These are phyloP conservation scores for Creolimax fragrantissima DNA, from an alignment of 78 protist genomes.

Conservation along the genomic window DNA sequence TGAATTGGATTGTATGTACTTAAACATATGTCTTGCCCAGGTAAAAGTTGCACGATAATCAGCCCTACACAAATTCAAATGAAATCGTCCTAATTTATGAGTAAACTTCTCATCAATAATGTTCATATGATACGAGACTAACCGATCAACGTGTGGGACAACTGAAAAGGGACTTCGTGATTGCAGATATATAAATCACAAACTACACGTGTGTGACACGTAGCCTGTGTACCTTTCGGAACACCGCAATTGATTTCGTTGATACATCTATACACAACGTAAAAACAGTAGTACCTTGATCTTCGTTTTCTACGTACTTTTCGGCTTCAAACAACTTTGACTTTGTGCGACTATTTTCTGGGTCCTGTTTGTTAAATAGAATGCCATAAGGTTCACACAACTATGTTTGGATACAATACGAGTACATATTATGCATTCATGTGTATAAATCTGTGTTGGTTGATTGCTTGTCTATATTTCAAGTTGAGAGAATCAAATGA, in stretches of 20 bases:
- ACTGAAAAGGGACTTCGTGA: not conserved
- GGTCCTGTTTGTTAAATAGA: not conserved
- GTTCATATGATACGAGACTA: not conserved
- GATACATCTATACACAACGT: no score
- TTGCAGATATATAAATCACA: not conserved
- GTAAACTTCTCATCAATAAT: not conserved
- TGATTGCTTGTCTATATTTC: not conserved
- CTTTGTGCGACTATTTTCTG: not conserved
- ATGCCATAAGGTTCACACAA: not conserved
- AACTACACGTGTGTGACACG: not conserved
- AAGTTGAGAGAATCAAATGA: not conserved
- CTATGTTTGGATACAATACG: not conserved
- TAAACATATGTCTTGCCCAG: not conserved
- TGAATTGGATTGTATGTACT: not conserved
- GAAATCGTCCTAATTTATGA: not conserved
- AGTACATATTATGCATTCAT: not conserved
- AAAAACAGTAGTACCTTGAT: no score
- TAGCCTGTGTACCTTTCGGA: not conserved
- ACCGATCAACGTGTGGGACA: not conserved
- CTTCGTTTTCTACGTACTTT: not conserved
- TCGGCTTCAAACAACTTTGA: not conserved
- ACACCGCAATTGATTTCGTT: no score
- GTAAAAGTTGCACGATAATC: not conserved
- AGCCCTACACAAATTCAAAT: not conserved
- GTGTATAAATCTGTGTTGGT: not conserved